Percentiles rank a stretch among this genome's conserved stretches.
Evolutionary conservation across 2,329 filamentous ascomycete species (phyloP).

Genomic region (Ophiostoma angusticollis): DNA sequence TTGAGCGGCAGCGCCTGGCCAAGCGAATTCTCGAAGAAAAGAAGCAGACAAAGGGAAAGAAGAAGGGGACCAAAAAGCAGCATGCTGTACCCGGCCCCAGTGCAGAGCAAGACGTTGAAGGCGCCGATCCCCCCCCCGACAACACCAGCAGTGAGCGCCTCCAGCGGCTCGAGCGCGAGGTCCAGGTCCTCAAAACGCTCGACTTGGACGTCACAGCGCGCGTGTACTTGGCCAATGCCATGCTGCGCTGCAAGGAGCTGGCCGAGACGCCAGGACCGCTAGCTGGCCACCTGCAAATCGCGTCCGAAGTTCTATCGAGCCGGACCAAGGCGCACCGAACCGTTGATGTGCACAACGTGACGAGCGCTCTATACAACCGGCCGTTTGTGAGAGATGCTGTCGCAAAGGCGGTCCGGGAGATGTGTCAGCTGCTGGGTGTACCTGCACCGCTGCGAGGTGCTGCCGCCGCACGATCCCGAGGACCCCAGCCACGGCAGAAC

Average conservation of each 20-base stretch:
- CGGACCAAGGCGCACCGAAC: constrained; percentile 35
- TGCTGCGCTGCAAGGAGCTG: constrained; percentile 40
- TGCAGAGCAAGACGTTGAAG: neutral
- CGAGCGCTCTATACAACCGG: constrained; percentile 42
- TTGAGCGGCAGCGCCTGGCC: constrained; percentile 65
- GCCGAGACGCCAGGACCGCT: constrained; percentile 37
- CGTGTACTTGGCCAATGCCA: constrained; percentile 40
- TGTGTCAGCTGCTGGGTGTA: constrained; percentile 38
- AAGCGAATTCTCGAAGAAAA: constrained; percentile 41
- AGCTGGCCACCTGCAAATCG: constrained; percentile 5
- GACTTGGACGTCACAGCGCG: constrained; percentile 45
- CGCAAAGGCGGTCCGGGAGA: constrained; percentile 33
- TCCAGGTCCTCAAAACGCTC: constrained; percentile 44
- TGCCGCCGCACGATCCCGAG: too few species aligned
- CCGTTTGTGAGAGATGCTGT: constrained; percentile 36
- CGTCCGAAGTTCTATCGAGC: constrained; percentile 33
- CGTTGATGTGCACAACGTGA: constrained; percentile 48
- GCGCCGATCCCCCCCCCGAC: neutral
- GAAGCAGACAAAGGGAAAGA: constrained; percentile 5
- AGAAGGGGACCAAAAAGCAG: neutral
- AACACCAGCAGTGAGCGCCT: constrained; percentile 33
- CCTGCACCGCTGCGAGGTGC: too few species aligned
- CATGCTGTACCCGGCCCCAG: neutral
- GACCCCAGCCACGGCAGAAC: constrained; percentile 18
- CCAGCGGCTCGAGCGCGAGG: constrained; percentile 48